These are phyloP conservation scores for Saccharomycopsis schoenii DNA, from an alignment of 805 yeast species.

Conservation along the genomic window DNA sequence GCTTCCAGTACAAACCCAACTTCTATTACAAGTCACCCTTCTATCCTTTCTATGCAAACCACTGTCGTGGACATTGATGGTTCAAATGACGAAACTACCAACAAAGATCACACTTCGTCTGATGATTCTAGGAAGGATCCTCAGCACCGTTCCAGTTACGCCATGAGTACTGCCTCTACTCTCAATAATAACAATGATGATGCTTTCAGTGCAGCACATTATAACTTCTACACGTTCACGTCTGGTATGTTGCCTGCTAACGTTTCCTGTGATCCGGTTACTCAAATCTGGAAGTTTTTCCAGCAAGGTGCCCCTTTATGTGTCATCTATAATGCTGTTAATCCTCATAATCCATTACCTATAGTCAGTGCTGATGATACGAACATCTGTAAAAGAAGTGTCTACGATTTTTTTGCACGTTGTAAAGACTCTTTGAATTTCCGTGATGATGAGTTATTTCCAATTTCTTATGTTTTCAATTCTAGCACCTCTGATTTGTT, in stretches of 20 bases:
- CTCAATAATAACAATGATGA: conserved; percentile 23
- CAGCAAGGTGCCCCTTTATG: conserved; percentile 92
- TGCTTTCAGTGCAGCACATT: conserved; percentile 23
- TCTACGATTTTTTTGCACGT: conserved; percentile 81
- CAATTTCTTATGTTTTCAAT: conserved; percentile 81
- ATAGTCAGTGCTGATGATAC: conserved; percentile 70
- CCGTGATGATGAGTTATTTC: conserved; percentile 75
- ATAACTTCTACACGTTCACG: conserved; percentile 49
- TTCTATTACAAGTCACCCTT: neutral
- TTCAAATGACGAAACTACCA: conserved; percentile 25
- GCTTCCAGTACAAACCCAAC: neutral
- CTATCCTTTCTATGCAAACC: neutral
- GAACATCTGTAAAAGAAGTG: conserved; percentile 76
- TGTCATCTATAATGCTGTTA: conserved; percentile 64
- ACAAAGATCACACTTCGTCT: conserved; percentile 20
- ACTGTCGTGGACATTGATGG: conserved; percentile 19
- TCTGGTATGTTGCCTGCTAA: conserved; percentile 72
- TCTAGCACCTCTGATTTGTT: conserved; percentile 71
- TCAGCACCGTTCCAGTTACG: conserved; percentile 14
- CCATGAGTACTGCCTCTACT: conserved; percentile 11
- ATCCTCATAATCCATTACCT: conserved; percentile 47
- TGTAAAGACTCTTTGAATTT: conserved; percentile 68
- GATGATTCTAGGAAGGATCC: conserved; percentile 15
- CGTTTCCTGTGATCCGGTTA: conserved; percentile 80
- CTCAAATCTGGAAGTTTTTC: conserved; percentile 78